phyloP scores from a whole-genome alignment of 2,329 filamentous ascomycete genomes.

The Monosporascus sp. region DNA sequence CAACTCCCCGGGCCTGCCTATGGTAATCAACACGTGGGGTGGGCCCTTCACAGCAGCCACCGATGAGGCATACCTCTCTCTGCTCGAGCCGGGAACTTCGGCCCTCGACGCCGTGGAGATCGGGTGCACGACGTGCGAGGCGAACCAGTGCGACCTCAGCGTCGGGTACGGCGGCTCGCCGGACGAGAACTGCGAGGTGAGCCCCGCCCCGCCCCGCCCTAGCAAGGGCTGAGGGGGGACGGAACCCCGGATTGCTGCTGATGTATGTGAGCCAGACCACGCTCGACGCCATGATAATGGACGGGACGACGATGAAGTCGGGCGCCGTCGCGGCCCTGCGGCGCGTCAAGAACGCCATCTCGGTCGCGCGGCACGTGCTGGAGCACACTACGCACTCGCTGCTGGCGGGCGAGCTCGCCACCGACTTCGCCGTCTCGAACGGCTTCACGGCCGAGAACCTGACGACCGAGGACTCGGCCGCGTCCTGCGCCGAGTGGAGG shows the following conservation, averaged over 20 bases:
- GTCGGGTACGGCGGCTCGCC: conserved; percentile 52
- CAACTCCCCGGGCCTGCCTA: conserved; percentile 36
- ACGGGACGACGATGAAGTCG: conserved; percentile 46
- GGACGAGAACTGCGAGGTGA: conserved; percentile 46
- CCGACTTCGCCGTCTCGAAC: conserved; percentile 45
- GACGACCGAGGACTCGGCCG: conserved; percentile 34
- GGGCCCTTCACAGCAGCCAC: conserved; percentile 47
- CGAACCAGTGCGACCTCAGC: conserved; percentile 47
- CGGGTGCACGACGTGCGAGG: conserved; percentile 48
- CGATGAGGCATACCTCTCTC: conserved; percentile 41
- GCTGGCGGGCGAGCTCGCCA: conserved; percentile 48
- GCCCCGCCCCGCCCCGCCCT: neutral
- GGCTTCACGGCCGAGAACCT: conserved; percentile 44
- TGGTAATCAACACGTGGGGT: conserved; percentile 52
- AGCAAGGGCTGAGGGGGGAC: too few relatives aligned
- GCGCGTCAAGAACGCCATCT: conserved; percentile 42
- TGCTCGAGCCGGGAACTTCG: conserved; percentile 26
- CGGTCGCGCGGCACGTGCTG: conserved; percentile 45
- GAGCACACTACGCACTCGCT: conserved; percentile 47
- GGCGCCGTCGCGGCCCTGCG: conserved; percentile 49
- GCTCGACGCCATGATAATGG: conserved; percentile 55
- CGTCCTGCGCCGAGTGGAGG: conserved; percentile 39
- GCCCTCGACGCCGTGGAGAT: conserved; percentile 47
- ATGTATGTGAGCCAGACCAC: conserved; percentile 35
- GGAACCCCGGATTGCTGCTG: neutral